Percentiles rank a stretch among this genome's conserved stretches.
These are phyloP conservation scores for Eucalyptus curtisii DNA, from an alignment of 345 rosid species.

Conservation along the genomic window DNA sequence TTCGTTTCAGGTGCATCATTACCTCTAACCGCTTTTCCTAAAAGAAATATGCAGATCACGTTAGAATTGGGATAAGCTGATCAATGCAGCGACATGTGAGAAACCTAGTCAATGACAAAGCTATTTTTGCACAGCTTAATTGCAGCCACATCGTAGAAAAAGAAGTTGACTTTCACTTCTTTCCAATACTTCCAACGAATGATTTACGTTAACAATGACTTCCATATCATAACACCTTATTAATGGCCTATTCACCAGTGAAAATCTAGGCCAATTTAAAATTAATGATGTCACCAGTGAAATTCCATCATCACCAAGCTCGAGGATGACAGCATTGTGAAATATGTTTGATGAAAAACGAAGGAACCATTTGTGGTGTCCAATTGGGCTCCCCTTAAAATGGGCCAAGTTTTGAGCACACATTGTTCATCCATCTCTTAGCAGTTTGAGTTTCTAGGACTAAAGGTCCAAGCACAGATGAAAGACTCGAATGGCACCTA, in stretches of 20 bases:
- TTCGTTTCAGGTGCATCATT: conserved; percentile 28
- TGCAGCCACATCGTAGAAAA: background rate
- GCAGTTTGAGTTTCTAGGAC: background rate
- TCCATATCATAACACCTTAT: background rate
- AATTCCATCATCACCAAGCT: background rate
- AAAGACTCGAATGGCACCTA: background rate
- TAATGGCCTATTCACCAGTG: background rate
- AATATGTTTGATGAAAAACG: background rate
- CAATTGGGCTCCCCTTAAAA: background rate
- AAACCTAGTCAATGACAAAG: background rate
- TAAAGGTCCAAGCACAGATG: background rate
- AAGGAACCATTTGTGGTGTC: background rate
- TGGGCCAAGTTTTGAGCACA: background rate
- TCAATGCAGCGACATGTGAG: background rate
- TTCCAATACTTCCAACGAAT: background rate
- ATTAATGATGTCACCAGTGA: background rate
- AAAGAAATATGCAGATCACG: background rate
- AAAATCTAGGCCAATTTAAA: background rate
- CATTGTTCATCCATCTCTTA: background rate
- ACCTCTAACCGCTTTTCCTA: conserved; percentile 47
- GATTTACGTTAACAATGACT: background rate
- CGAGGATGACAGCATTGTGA: background rate
- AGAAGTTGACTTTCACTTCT: background rate
- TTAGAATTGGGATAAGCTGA: background rate
- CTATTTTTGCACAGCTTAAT: background rate